Conservation (phyloP, 495 filamentous ascomycete genomes). For the Penicillium argentinense region DNA sequence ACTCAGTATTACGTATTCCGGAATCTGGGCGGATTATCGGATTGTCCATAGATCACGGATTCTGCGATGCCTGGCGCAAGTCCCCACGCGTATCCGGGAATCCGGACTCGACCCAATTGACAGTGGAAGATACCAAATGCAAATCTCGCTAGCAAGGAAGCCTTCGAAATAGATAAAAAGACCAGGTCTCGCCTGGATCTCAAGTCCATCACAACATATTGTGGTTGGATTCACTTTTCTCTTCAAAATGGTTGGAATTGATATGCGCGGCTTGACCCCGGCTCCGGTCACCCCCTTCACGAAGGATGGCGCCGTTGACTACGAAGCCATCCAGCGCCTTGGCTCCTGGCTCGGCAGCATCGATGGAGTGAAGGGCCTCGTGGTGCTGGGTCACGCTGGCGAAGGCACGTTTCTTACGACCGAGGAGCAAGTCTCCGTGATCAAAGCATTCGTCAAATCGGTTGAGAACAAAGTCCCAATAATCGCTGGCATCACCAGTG, state of each 20-base stretch:
- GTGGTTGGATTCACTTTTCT: too few species aligned
- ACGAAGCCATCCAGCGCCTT: constrained; percentile 33
- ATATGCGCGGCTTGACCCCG: constrained; percentile 32
- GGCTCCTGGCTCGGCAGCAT: constrained; percentile 37
- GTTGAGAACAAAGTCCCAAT: constrained; percentile 34
- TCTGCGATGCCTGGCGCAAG: too few species aligned
- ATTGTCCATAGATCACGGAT: too few species aligned
- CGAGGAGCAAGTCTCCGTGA: constrained; percentile 33
- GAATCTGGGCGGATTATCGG: too few species aligned
- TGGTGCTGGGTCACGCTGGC: constrained; percentile 36
- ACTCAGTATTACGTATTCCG: too few species aligned
- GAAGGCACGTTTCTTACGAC: constrained; percentile 36
- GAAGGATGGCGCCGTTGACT: constrained; percentile 28
- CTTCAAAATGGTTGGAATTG: constrained; percentile 21
- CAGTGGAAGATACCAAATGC: too few species aligned
- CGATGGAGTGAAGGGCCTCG: constrained; percentile 35
- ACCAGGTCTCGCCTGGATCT: too few species aligned
- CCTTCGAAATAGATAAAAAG: too few species aligned
- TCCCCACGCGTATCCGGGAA: too few species aligned
- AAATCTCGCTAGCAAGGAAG: too few species aligned
- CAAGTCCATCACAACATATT: too few species aligned
- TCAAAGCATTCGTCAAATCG: constrained; percentile 35
- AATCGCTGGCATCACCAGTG: constrained; percentile 36
- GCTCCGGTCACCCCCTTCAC: constrained; percentile 39
- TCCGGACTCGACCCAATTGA: too few species aligned